Evolutionary conservation across 306 rosid genomes (phyloP).

Genomic region (Vigna nakashimae): DNA sequence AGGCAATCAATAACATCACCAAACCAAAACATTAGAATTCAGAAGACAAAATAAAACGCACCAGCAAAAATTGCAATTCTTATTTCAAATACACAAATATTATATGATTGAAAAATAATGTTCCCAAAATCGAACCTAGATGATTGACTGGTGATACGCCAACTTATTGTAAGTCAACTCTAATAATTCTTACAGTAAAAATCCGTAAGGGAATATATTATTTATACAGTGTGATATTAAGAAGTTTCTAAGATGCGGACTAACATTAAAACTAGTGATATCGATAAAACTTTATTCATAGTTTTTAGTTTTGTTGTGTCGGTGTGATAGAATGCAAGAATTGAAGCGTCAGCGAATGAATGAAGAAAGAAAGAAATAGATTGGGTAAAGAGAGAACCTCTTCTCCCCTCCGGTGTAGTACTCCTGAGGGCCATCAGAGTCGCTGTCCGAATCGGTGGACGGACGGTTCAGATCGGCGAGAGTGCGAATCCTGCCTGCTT

Average conservation of each 20-base stretch:
- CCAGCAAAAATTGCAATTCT: conserved; percentile 6
- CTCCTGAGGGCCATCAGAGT: conserved; percentile 93
- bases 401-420: conserved; percentile 98
- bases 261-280: not conserved
- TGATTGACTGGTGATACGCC: not conserved
- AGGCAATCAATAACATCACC: conserved; percentile 7
- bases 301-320: not conserved
- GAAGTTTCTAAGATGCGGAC: not conserved
- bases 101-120: not conserved
- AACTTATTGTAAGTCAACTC: not conserved
- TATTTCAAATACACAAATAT: conserved; percentile 7
- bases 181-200: not conserved
- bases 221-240: not conserved
- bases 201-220: not conserved
- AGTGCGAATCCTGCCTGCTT: conserved; percentile 79
- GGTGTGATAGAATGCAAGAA: conserved; percentile 4
- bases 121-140: conserved; percentile 26
- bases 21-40: not conserved
- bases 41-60: not conserved
- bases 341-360: not conserved
- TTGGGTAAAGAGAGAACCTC: conserved; percentile 59
- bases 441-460: conserved; percentile 82
- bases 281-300: not conserved
- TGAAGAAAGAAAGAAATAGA: not conserved
- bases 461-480: conserved; percentile 92